Evolutionary conservation across 2,329 filamentous ascomycete species (phyloP).

Genomic region (Colletotrichum theobromicola): DNA sequence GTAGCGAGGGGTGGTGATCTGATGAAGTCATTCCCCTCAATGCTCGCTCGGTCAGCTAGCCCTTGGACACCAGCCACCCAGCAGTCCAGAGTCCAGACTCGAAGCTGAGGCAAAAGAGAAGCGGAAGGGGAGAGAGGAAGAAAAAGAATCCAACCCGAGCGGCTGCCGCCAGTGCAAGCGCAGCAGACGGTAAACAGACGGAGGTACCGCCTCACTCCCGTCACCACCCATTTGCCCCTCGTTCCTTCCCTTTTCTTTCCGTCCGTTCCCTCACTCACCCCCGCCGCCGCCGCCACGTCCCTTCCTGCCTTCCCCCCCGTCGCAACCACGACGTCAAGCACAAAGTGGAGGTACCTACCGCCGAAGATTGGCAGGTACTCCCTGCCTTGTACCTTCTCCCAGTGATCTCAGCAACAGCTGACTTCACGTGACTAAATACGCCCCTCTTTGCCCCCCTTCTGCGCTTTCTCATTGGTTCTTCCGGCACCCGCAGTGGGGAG

Average conservation of each 20-base stretch:
- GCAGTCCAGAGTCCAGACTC: neutral
- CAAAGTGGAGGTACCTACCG: neutral
- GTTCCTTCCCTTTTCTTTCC: neutral
- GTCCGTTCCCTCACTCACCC: neutral
- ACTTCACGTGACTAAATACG: constrained; percentile 16
- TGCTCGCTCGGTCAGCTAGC: neutral
- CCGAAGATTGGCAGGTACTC: neutral
- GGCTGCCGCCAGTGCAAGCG: neutral
- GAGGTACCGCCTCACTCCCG: neutral
- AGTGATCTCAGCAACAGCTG: constrained; percentile 20
- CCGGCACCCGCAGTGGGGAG: constrained; percentile 18
- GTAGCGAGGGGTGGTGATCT: neutral
- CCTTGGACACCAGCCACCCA: neutral
- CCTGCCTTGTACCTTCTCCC: constrained; percentile 4
- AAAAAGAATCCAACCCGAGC: neutral
- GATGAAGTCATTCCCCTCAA: constrained; percentile 15
- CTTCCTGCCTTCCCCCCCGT: neutral
- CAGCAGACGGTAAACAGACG: neutral
- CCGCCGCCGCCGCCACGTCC: neutral
- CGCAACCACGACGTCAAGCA: neutral
- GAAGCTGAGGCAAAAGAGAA: neutral
- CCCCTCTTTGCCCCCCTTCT: neutral
- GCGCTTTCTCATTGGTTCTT: neutral
- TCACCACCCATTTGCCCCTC: neutral
- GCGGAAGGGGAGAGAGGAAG: neutral